Evolutionary conservation across 345 rosid species (phyloP), one percentile per base, ranked within the genome.

Genomic region (Mallotus nudiflorus): DNA sequence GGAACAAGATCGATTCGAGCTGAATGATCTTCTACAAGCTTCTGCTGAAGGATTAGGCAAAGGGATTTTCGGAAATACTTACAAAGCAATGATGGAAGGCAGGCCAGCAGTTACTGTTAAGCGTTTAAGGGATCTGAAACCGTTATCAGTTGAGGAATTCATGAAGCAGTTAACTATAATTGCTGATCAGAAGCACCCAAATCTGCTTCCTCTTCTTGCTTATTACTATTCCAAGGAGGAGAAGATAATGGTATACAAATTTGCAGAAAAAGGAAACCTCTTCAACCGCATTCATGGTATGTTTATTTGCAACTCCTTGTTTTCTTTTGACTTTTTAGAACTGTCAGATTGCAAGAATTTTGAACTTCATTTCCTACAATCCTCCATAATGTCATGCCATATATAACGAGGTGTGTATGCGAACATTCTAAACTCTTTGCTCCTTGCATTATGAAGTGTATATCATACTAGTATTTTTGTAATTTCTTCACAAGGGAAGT

Each of bases 151-250:
- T 10, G 77, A 82, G 27, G 89, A 86, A 67, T 82, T 86, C 57
- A 70, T 66, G 18, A 78, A 68, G 77, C 81, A 79, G 19, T 1
- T 84, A 62, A 62, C 62, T 5, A 12, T 72, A 12, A 75, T 86
- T 19, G 77, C 73, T 1, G 35, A 65, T 16, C 80, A 54, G 39
- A 82, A 75, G 44, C 91, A 86, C 70, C 86, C 86, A 0, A 85
- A 85, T 82, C 57, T 86, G 81, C 77, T 82, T 9, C 87, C 93
- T 3, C 78, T 86, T 52, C 88, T 91, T 0, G 96, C 93, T 67
- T 88, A 93, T 75, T 89, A 75, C 81, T 81, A 65, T 74, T 88
- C 90, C 19, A 83, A 78, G 71, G 89, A 89, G 4, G 91, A 93
- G 87, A 89, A 91, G 77, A 27, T 86, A 37, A 62, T 86, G 27